Evolutionary conservation across 192 early-diverging fungal species (phyloP), one percentile per base, ranked within the genome.

Genomic region (Podochytrium sp.): DNA sequence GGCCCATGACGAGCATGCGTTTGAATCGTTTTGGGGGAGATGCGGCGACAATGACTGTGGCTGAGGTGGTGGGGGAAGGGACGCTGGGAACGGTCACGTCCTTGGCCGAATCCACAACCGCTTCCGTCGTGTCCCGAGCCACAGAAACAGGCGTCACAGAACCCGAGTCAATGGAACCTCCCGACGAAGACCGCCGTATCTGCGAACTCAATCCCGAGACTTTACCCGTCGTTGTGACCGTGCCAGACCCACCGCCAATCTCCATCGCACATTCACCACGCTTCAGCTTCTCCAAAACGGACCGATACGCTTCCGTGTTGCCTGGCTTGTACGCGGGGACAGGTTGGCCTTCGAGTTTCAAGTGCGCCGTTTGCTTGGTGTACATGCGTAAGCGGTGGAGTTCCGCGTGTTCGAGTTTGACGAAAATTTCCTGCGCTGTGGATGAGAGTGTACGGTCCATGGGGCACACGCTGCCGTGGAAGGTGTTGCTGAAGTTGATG

Each of bases 211-310:
- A n/a, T n/a, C n/a, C n/a, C n/a, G n/a, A n/a, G n/a, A n/a, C n/a
- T n/a, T n/a, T n/a, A n/a, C n/a, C n/a, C n/a, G n/a, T n/a, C n/a
- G n/a, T n/a, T n/a, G n/a, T n/a, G n/a, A n/a, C n/a, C n/a, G n/a
- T n/a, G n/a, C n/a, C n/a, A n/a, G n/a, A n/a, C n/a, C n/a, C n/a
- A n/a, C n/a, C n/a, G n/a, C n/a, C n/a, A n/a, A n/a, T n/a, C n/a
- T n/a, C n/a, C n/a, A n/a, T n/a, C n/a, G n/a, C n/a, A 55, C 52
- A 27, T 25, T 55, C 52, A 27, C 52, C 52, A 55, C 52, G 52
- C 52, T 55, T 55, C 52, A 27, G 52, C 23, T 55, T 55, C 23
- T 55, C 52, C 52, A 55, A 55, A 23, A 55, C 30, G 7, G 52
- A 55, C 30, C 30, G 20, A 23, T 55, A 55, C 52, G 52, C 52